Evolutionary conservation across 371 early-diverging fungal species (phyloP).

Genomic region (Mucor piriformis): DNA sequence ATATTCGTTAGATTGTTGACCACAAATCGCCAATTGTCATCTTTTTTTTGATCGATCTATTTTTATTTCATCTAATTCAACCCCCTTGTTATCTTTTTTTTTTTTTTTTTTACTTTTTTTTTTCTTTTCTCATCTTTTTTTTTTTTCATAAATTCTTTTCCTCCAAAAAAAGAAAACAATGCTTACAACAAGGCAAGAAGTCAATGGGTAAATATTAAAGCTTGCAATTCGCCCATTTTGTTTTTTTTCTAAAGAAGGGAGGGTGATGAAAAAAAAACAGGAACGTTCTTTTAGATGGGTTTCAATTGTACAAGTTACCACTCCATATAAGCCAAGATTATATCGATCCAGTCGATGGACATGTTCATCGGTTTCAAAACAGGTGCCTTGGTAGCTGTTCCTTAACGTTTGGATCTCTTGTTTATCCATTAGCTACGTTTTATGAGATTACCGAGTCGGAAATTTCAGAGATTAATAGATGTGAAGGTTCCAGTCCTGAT

Average conservation of each 20-base stretch:
- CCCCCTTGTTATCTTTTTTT: slow-evolving; percentile 5
- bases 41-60: slow-evolving; percentile 1
- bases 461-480: slow-evolving; percentile 33
- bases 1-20: background rate
- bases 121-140: background rate
- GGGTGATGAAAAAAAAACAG: background rate
- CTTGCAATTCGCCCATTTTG: background rate
- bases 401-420: slow-evolving; percentile 23
- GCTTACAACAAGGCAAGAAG: slow-evolving; percentile 3
- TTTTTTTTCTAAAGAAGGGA: background rate
- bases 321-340: slow-evolving; percentile 15
- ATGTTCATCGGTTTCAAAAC: slow-evolving; percentile 24
- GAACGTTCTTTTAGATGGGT: slow-evolving; percentile 9
- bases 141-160: background rate
- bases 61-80: slow-evolving; percentile 6
- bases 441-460: slow-evolving; percentile 51
- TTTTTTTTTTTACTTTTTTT: background rate
- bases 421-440: slow-evolving; percentile 27
- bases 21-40: background rate
- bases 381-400: slow-evolving; percentile 40
- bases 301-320: slow-evolving; percentile 21
- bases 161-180: background rate
- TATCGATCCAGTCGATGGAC: slow-evolving; percentile 23
- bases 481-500: slow-evolving; percentile 3
- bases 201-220: background rate